A percentile compares a stretch with the other conserved stretches of the same genome.
Conservation (phyloP, 176 grass and related monocot genomes). For the Cocos nucifera region DNA sequence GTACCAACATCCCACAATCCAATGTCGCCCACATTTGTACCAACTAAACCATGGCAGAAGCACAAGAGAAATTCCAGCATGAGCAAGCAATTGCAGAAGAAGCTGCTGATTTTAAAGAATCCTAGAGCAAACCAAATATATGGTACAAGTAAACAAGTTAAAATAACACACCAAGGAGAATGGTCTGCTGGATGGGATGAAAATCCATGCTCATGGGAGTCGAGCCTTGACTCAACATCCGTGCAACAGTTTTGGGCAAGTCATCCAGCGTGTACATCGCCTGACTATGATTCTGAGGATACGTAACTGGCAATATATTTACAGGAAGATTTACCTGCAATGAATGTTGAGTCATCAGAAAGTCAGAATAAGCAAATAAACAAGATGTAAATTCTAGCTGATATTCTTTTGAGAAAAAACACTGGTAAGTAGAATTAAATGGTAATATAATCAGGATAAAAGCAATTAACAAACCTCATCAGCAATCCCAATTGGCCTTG, state of each 20-base stretch:
- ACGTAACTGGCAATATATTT: constrained; percentile 69
- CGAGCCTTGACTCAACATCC: constrained; percentile 72
- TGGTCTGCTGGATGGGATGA: constrained; percentile 86
- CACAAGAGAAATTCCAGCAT: not conserved
- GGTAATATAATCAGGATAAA: constrained; percentile 13
- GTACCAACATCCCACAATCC: constrained; percentile 97
- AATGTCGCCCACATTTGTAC: constrained; percentile 95
- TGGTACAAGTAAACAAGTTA: not conserved
- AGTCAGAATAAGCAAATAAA: constrained; percentile 11
- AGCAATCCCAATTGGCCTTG: constrained; percentile 80
- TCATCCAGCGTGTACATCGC: constrained; percentile 56
- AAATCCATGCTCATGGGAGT: constrained; percentile 98
- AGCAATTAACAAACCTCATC: constrained; percentile 58
- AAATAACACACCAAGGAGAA: constrained; percentile 68
- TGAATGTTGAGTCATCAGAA: constrained; percentile 15
- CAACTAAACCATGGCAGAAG: constrained; percentile 46
- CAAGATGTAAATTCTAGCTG: not conserved
- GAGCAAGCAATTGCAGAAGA: not conserved
- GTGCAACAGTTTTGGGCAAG: constrained; percentile 76
- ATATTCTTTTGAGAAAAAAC: not conserved
- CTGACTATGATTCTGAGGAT: constrained; percentile 76
- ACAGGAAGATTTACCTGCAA: constrained; percentile 82
- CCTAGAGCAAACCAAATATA: constrained; percentile 3
- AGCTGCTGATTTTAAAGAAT: too few species aligned
- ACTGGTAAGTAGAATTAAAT: constrained; percentile 11